Percentiles rank a stretch among this genome's conserved stretches.
These are phyloP conservation scores for Monilinia vaccinii-corymbosi DNA, from an alignment of 2,329 filamentous ascomycete species.

Conservation along the genomic window DNA sequence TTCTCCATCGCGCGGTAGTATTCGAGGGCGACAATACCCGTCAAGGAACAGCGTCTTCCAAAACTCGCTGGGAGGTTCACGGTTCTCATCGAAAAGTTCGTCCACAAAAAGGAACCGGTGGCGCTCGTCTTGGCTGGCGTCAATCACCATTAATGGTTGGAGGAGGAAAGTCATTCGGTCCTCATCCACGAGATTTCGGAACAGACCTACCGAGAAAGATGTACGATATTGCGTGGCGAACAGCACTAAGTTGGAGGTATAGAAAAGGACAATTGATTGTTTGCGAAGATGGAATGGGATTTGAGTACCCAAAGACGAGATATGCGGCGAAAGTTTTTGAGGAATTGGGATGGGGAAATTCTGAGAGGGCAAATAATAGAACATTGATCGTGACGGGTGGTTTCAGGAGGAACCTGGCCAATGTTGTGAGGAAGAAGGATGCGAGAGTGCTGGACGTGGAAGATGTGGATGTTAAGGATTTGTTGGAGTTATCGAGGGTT, in stretches of 20 bases:
- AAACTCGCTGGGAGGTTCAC: constrained; percentile 73
- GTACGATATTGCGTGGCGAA: constrained; percentile 93
- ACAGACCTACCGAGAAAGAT: constrained; percentile 78
- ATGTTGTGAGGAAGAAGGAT: constrained; percentile 52
- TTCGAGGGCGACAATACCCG: constrained; percentile 87
- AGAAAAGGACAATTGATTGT: constrained; percentile 78
- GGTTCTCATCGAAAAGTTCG: constrained; percentile 76
- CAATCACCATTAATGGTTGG: constrained; percentile 77
- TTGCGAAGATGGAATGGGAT: constrained; percentile 67
- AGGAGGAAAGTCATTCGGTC: constrained; percentile 85
- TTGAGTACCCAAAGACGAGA: constrained; percentile 42
- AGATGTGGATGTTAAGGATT: constrained; percentile 94
- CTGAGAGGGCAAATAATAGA: constrained; percentile 46
- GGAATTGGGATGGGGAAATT: constrained; percentile 55
- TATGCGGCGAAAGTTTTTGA: constrained; percentile 61
- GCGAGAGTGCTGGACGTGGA: constrained; percentile 59
- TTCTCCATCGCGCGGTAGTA: constrained; percentile 84
- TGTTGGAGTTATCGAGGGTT: constrained; percentile 75
- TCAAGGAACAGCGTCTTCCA: constrained; percentile 75
- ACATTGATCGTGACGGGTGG: constrained; percentile 66
- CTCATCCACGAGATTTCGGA: constrained; percentile 82
- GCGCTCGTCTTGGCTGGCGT: constrained; percentile 68
- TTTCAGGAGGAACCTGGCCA: constrained; percentile 53
- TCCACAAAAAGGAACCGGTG: constrained; percentile 79
- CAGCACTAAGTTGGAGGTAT: constrained; percentile 86